Evolutionary conservation across 345 rosid genomes (phyloP).

Genomic region (Psidium guajava): DNA sequence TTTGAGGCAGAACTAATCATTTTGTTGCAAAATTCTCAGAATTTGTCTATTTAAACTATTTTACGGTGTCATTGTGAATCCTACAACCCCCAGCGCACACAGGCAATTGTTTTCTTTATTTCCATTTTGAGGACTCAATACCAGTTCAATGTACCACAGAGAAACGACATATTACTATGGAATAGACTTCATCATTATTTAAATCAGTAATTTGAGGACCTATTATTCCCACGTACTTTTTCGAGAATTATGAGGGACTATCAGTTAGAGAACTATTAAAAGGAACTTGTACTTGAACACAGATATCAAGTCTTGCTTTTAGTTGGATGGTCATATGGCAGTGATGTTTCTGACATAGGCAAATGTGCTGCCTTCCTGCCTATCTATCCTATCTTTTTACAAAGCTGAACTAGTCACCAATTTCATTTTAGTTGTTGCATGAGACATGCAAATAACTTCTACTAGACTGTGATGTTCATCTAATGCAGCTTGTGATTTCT

Average conservation of each 20-base stretch:
- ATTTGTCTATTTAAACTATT: not conserved
- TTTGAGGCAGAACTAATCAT: not conserved
- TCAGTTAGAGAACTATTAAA: not conserved
- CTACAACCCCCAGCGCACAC: rapidly evolving
- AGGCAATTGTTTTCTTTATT: not conserved
- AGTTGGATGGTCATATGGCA: not conserved
- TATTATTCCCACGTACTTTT: not conserved
- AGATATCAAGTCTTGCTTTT: not conserved
- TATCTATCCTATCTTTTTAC: not conserved
- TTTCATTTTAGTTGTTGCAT: not conserved
- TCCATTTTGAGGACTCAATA: not conserved
- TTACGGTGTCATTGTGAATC: not conserved
- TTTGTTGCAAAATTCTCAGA: not conserved
- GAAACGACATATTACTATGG: not conserved
- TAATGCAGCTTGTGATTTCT: constrained; percentile 3
- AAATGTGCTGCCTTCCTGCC: not conserved
- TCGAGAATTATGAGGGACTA: not conserved
- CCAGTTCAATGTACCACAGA: not conserved
- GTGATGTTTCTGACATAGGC: not conserved
- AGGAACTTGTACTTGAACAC: not conserved
- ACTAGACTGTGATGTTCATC: not conserved
- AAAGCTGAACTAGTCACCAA: not conserved
- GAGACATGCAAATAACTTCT: not conserved
- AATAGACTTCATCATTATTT: not conserved
- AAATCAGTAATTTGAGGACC: not conserved